These are phyloP conservation scores for maize (Zea mays) DNA, from an alignment of 176 grass and related monocot species.

Conservation along the genomic window Zm-B73-REFERENCE-NAM-5.0 NC_050104.1:158841001-158841500, in stretches of 20 bases:
- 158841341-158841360: conserved; percentile 69
- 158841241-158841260: background rate
- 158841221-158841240: background rate
- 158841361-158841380: conserved; percentile 88
- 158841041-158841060: background rate
- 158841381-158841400: conserved; percentile 99
- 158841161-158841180: conserved; percentile 10
- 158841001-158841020: conserved; percentile 98
- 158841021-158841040: conserved; percentile 50
- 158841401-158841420: conserved; percentile 99
- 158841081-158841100: background rate
- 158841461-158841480: conserved; percentile 20
- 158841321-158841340: background rate
- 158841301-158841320: conserved; percentile 1
- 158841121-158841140: background rate
- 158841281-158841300: conserved; percentile 16
- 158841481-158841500: conserved; percentile 4
- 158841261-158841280: conserved; percentile 18
- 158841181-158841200: conserved; percentile 4
- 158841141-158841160: background rate
- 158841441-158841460: background rate
- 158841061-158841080: background rate
- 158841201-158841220: background rate
- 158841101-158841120: background rate
- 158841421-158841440: conserved; percentile 95